phyloP scores from a whole-genome alignment of 805 yeast genomes.

The Yarrowia divulgata region DNA sequence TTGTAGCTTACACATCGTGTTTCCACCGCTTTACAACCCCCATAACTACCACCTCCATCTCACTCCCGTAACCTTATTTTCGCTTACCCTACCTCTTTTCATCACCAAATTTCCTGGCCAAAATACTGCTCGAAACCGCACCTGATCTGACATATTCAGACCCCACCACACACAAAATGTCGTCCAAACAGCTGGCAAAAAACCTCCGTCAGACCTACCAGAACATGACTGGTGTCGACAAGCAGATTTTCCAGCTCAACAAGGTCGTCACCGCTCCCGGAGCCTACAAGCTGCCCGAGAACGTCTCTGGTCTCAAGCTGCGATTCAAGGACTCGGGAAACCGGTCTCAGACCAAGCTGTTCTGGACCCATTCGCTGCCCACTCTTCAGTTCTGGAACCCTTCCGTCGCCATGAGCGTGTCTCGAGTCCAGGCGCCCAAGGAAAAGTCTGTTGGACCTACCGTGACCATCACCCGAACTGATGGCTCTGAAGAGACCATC shows the following conservation, averaged over 20 bases:
- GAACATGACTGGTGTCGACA: slow-evolving; percentile 38
- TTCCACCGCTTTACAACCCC: neutral
- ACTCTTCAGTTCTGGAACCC: slow-evolving; percentile 38
- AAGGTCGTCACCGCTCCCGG: slow-evolving; percentile 47
- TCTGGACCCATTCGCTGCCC: slow-evolving; percentile 38
- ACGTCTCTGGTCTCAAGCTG: slow-evolving; percentile 45
- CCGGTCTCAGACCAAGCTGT: slow-evolving; percentile 40
- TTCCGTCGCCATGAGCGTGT: slow-evolving; percentile 26
- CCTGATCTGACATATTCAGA: slow-evolving; percentile 30
- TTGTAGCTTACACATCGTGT: no score
- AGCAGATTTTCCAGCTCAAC: slow-evolving; percentile 46
- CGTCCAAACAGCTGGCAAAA: slow-evolving; percentile 36
- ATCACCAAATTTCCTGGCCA: slow-evolving; percentile 28
- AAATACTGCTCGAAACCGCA: slow-evolving; percentile 2
- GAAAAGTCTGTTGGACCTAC: slow-evolving; percentile 27
- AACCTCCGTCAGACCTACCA: slow-evolving; percentile 37
- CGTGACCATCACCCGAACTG: slow-evolving; percentile 23
- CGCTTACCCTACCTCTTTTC: slow-evolving; percentile 33
- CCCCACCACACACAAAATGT: slow-evolving; percentile 10
- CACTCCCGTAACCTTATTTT: neutral
- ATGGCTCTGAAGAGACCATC: slow-evolving; percentile 17
- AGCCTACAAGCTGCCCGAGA: slow-evolving; percentile 45
- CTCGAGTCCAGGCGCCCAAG: slow-evolving; percentile 34
- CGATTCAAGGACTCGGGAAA: slow-evolving; percentile 44
- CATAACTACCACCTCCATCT: neutral